Conservation (phyloP, 192 early-diverging fungal species). For the Gorgonomyces haynaldii region DNA sequence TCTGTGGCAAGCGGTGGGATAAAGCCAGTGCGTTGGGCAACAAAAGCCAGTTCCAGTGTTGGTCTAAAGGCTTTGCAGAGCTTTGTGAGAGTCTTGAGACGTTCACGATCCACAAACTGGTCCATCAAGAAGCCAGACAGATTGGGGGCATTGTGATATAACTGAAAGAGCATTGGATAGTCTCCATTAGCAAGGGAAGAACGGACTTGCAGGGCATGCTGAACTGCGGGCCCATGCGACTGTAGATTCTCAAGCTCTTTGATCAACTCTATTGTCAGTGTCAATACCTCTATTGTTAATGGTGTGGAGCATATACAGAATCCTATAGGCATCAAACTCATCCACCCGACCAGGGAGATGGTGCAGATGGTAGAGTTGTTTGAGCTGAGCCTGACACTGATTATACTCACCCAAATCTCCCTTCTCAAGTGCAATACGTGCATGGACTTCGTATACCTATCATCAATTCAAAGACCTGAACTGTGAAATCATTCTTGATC, state of each 20-base stretch:
- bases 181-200: slow-evolving; percentile 67
- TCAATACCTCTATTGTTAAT: slow-evolving; percentile 75
- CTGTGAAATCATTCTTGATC: slow-evolving; percentile 88
- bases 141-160: slow-evolving; percentile 68
- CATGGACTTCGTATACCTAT: slow-evolving; percentile 92
- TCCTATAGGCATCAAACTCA: slow-evolving; percentile 90
- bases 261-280: too few species aligned
- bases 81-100: slow-evolving; percentile 59
- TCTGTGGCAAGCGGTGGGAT: too few species aligned
- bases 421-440: slow-evolving; percentile 91
- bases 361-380: slow-evolving; percentile 62
- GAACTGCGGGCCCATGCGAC: slow-evolving; percentile 45
- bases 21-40: slow-evolving; percentile 57
- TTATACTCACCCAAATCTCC: slow-evolving; percentile 96
- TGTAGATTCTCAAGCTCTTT: slow-evolving; percentile 62
- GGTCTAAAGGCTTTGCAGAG: slow-evolving; percentile 76
- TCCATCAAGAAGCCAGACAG: slow-evolving; percentile 88
- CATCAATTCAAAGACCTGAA: too few species aligned
- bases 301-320: slow-evolving; percentile 83
- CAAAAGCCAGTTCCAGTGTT: slow-evolving; percentile 38
- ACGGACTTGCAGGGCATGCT: slow-evolving; percentile 78
- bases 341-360: slow-evolving; percentile 60
- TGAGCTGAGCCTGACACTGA: slow-evolving; percentile 91
- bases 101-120: slow-evolving; percentile 79
- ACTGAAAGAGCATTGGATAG: slow-evolving; percentile 71